phyloP scores from a whole-genome alignment of 371 early-diverging fungal genomes.

The Thermomucor indicae-seudaticae region DNA sequence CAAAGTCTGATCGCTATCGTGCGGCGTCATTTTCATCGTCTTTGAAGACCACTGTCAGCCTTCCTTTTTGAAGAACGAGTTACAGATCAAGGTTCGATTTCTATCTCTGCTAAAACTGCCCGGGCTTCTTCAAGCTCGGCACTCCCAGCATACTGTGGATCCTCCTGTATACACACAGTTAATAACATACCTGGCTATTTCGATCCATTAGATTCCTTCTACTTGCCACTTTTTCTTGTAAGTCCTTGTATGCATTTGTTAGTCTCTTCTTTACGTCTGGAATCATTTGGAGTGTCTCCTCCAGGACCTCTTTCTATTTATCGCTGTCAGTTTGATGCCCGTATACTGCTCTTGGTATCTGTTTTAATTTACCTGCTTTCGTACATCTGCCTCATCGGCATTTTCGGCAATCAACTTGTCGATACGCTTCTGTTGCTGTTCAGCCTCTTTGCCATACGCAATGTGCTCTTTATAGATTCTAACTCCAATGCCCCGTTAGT shows the following conservation, averaged over 20 bases:
- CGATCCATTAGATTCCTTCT: background rate
- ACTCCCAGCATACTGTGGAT: slow-evolving; percentile 32
- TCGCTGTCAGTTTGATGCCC: no score
- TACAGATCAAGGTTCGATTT: background rate
- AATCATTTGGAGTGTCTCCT: slow-evolving; percentile 71
- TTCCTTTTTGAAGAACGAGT: no score
- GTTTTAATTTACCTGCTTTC: slow-evolving; percentile 58
- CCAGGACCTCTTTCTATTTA: slow-evolving; percentile 68
- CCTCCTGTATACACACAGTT: slow-evolving; percentile 20
- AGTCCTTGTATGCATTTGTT: slow-evolving; percentile 52
- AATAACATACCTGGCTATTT: background rate
- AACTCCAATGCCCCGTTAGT: background rate
- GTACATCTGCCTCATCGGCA: slow-evolving; percentile 64
- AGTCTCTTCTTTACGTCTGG: slow-evolving; percentile 69
- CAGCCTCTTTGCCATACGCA: slow-evolving; percentile 61
- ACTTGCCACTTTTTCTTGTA: slow-evolving; percentile 43
- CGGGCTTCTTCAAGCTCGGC: slow-evolving; percentile 42
- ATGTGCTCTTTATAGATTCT: slow-evolving; percentile 62
- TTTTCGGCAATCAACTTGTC: slow-evolving; percentile 54
- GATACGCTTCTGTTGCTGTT: slow-evolving; percentile 60
- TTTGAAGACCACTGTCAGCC: no score
- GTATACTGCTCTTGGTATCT: background rate
- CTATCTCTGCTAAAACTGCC: slow-evolving; percentile 27
- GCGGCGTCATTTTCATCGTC: no score
- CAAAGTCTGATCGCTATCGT: no score